phyloP scores from a whole-genome alignment of 441 rosid species.

The Aquilaria agallochum region DNA sequence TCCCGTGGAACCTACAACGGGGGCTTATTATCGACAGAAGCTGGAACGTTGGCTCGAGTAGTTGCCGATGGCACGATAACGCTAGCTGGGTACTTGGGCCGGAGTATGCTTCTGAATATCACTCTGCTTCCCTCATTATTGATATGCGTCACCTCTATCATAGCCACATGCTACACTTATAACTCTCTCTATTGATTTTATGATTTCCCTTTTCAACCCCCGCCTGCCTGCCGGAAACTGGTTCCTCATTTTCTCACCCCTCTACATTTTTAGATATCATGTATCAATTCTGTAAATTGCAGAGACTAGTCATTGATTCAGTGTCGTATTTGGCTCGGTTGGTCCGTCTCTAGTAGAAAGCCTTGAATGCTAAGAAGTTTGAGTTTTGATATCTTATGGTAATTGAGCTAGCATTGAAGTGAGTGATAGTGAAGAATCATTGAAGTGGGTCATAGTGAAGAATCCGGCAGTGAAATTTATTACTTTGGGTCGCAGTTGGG shows the following conservation, averaged over 20 bases:
- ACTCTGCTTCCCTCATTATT: constrained; percentile 87
- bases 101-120: constrained; percentile 61
- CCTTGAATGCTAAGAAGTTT: no score
- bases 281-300: not conserved
- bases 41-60: constrained; percentile 93
- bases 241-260: constrained; percentile 1
- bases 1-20: constrained; percentile 97
- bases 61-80: constrained; percentile 95
- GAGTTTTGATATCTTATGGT: no score
- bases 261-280: constrained; percentile 6
- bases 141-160: constrained; percentile 66
- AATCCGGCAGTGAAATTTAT: no score
- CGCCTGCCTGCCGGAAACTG: not conserved
- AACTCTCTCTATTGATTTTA: constrained; percentile 76
- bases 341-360: no score
- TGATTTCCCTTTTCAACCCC: constrained; percentile 2
- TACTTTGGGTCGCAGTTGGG: no score
- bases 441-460: no score
- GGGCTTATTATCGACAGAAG: constrained; percentile 96
- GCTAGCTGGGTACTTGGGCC: constrained; percentile 80
- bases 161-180: constrained; percentile 87
- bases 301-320: constrained; percentile 17
- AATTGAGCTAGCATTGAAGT: no score
- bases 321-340: no score
- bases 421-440: no score